Base-by-base conservation (phyloP, 306 rosid species). In the Clitoria ternatea region DNA sequence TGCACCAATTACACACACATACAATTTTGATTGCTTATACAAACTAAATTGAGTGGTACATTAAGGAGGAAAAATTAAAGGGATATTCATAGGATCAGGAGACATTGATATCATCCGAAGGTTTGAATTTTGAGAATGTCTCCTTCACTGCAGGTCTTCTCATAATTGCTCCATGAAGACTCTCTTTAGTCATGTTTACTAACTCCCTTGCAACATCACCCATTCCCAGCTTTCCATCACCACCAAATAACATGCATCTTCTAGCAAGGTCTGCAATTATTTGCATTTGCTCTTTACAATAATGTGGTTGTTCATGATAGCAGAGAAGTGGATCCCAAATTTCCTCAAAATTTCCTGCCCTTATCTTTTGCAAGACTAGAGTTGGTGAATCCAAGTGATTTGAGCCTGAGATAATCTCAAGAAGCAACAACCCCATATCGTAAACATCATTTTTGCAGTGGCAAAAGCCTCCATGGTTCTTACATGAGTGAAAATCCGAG, bases 81-180 rank as follows among this genome's bases (percentile, higher is more conserved):
- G 89, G 69, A 83, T 73, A 74, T 84, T 53, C 82, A 85, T 70
- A 24, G 99, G 91, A 75, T 94, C 97, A 69, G 99, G 99, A 70
- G 99, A 91, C 96, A 86, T 84, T n/a, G 99, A 94, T 64, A 94
- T 89, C 99, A 94, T 94, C 82, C 91, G 99, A 64, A 94, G 91
- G 79, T 96, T 91, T 5, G 99, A 94, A 77, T 94, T 94, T 94
- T 2, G 99, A 94, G 80, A 94, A 94, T 20, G 97, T 94, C 72
- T 91, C 99, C 54, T 94, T 92, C 48, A 93, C 56, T 26, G 80
- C 77, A 66, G 89, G 85, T 30, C 83, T 86, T 69, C 82, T 84
- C 73, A 36, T 48, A 61, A 61, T 79, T 10, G 80, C 85, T 48
- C 91, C 91, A 43, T 84, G 95, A 44, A 64, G 68, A 71, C 71